phyloP scores from a whole-genome alignment of 2,329 filamentous ascomycete genomes.

The Dactylella cylindrospora region DNA sequence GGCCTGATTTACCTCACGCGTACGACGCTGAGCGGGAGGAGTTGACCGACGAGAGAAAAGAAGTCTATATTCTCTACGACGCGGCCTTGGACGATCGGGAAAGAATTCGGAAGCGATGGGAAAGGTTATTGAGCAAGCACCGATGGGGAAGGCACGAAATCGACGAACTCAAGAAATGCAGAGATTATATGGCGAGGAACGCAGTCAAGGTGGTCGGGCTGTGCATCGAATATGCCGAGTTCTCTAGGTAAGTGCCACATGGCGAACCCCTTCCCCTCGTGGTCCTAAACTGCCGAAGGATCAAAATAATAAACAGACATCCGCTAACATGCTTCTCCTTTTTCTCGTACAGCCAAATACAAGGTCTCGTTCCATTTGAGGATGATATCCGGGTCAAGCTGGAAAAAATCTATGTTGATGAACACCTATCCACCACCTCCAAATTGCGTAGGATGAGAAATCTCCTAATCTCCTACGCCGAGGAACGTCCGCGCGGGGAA shows the following conservation, averaged over 20 bases:
- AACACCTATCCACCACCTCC: constrained; percentile 34
- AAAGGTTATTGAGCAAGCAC: constrained; percentile 32
- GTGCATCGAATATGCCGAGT: constrained; percentile 39
- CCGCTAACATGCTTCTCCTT: neutral
- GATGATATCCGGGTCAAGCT: constrained; percentile 38
- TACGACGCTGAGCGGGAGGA: constrained; percentile 42
- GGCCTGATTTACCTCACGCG: constrained; percentile 40
- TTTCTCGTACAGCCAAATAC: constrained; percentile 22
- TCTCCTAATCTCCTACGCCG: constrained; percentile 18
- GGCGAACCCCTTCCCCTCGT: neutral
- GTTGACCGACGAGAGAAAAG: constrained; percentile 39
- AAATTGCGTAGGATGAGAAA: constrained; percentile 40
- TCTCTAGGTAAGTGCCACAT: constrained; percentile 28
- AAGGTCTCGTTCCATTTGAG: constrained; percentile 30
- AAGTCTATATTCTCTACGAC: constrained; percentile 41
- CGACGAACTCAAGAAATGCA: constrained; percentile 39
- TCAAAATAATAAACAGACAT: neutral
- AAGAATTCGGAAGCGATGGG: constrained; percentile 33
- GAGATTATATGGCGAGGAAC: constrained; percentile 41
- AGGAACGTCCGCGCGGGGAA: constrained; percentile 24
- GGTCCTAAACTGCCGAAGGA: constrained; percentile 3
- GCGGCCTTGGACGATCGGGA: constrained; percentile 39
- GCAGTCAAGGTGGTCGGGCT: constrained; percentile 42
- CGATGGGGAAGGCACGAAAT: constrained; percentile 41
- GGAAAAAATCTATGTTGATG: constrained; percentile 41